Conservation (phyloP, 2,329 filamentous ascomycete genomes). For the Hymenoscyphus scutula region DNA sequence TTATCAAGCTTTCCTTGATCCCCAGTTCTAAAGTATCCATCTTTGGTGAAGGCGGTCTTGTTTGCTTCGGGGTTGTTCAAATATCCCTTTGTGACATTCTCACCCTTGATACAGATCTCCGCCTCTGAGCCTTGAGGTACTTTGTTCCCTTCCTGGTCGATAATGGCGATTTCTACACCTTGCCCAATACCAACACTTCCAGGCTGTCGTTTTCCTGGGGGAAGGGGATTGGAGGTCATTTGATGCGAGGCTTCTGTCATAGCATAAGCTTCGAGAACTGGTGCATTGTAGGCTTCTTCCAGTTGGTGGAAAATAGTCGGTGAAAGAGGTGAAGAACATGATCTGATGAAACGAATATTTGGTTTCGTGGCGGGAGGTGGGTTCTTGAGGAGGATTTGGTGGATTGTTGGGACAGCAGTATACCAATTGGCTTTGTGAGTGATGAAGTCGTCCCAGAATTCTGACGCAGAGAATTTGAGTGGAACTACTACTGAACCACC, state of each 20-base stretch:
- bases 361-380: slow-evolving; percentile 66
- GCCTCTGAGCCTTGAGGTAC: slow-evolving; percentile 68
- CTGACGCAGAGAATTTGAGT: slow-evolving; percentile 72
- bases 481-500: slow-evolving; percentile 80
- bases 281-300: slow-evolving; percentile 71
- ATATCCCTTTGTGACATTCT: slow-evolving; percentile 83
- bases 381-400: slow-evolving; percentile 80
- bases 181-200: slow-evolving; percentile 81
- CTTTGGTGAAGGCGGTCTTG: slow-evolving; percentile 66
- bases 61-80: slow-evolving; percentile 81
- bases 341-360: slow-evolving; percentile 80
- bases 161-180: slow-evolving; percentile 77
- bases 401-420: slow-evolving; percentile 88
- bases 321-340: slow-evolving; percentile 79
- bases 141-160: slow-evolving; percentile 67
- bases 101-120: slow-evolving; percentile 79
- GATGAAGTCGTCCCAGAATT: slow-evolving; percentile 79
- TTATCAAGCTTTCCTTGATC: slow-evolving; percentile 80
- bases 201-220: slow-evolving; percentile 70
- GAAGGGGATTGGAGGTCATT: slow-evolving; percentile 75
- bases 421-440: slow-evolving; percentile 82
- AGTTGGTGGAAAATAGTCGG: slow-evolving; percentile 79
- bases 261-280: slow-evolving; percentile 85
- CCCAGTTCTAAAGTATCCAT: slow-evolving; percentile 84
- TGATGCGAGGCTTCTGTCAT: slow-evolving; percentile 91